Evolutionary conservation across 2,329 filamentous ascomycete genomes (phyloP).

Genomic region (Venturia nashicola): DNA sequence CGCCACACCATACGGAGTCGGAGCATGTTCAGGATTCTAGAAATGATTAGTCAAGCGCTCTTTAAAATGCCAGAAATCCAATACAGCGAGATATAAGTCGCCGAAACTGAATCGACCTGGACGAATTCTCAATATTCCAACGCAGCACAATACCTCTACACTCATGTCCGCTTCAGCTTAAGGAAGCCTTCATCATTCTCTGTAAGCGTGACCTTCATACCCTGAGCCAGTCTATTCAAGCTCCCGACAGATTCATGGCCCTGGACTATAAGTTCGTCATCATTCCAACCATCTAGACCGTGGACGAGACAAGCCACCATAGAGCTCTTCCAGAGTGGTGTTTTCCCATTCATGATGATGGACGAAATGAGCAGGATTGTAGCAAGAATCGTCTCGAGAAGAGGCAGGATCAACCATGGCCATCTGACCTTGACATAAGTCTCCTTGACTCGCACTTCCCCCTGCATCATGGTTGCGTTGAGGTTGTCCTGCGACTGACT

Average conservation of each 20-base stretch:
- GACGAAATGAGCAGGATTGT: background rate
- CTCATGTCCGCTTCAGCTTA: background rate
- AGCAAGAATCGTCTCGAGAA: background rate
- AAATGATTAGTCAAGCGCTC: too few species aligned
- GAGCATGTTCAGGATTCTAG: too few species aligned
- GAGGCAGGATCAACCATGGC: constrained; percentile 2
- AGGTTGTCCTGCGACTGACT: background rate
- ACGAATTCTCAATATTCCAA: too few species aligned
- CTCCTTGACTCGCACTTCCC: background rate
- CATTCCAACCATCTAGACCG: background rate
- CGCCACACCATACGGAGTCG: too few species aligned
- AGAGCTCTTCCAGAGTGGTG: background rate
- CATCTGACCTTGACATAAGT: constrained; percentile 2
- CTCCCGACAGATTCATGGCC: background rate
- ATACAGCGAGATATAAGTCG: too few species aligned
- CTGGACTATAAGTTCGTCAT: background rate
- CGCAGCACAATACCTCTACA: too few species aligned
- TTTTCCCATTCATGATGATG: background rate
- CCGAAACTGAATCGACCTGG: too few species aligned
- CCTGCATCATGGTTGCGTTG: background rate
- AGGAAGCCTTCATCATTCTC: background rate
- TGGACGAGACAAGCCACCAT: background rate
- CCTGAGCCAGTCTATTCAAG: background rate
- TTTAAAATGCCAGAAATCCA: too few species aligned
- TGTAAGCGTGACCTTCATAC: background rate